phyloP scores from a whole-genome alignment of 225 moss, liverwort and hornwort species.

The Physcomitrellopsis africana region DNA sequence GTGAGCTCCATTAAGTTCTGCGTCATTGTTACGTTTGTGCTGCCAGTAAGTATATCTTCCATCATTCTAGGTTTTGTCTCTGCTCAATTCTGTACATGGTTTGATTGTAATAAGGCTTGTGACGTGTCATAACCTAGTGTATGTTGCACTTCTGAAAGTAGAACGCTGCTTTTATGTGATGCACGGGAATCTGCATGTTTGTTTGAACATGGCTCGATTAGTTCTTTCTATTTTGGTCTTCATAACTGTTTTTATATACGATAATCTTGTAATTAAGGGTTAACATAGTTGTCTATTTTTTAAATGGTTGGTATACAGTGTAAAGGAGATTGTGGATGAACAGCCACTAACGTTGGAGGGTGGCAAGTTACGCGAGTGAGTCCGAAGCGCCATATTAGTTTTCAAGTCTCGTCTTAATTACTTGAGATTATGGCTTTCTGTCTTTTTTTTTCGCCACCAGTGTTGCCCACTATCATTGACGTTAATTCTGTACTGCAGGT shows the following conservation, averaged over 20 bases:
- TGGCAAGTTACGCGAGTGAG: conserved; percentile 98
- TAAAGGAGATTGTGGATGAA: conserved; percentile 89
- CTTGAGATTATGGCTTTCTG: conserved; percentile 12
- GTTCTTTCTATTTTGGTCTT: not conserved
- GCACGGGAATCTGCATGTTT: not conserved
- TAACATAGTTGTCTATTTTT: conserved; percentile 13
- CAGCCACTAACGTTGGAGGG: conserved; percentile 86
- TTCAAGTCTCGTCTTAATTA: not conserved
- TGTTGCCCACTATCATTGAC: conserved; percentile 19
- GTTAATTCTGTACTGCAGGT: conserved; percentile 59
- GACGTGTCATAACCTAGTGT: not conserved
- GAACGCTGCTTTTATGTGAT: conserved; percentile 10
- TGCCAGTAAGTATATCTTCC: conserved; percentile 3
- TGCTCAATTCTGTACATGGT: not conserved
- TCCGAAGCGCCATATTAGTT: conserved; percentile 20
- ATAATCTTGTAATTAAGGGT: not conserved
- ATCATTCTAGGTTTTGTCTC: not conserved
- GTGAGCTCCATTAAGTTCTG: conserved; percentile 13
- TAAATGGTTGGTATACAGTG: conserved; percentile 55
- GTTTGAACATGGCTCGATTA: conserved; percentile 4
- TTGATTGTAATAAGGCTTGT: conserved; percentile 3
- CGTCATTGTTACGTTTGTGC: not conserved
- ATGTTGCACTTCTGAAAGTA: not conserved
- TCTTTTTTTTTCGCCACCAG: conserved; percentile 23
- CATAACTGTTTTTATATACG: not conserved